Base-by-base conservation (phyloP, 1,284 basidiomycete genomes). In the Mycena citricolor region DNA sequence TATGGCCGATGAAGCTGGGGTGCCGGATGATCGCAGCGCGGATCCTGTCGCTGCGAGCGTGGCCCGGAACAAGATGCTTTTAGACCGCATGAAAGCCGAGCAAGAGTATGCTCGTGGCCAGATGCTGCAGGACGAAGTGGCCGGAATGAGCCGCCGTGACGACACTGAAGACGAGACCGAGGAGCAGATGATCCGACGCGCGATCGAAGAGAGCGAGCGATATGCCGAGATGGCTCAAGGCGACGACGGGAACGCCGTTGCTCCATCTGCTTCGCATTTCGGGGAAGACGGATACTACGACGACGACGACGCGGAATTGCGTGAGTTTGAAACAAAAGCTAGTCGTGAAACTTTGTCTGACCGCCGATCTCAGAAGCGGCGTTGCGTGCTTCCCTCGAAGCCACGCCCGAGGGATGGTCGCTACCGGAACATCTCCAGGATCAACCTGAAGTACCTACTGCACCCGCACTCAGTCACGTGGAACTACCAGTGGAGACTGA, bases 271-370 rank as follows among this genome's bases (percentile, higher is more conserved):
- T 22, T 24, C 29, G 12, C 8, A 43, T 54, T 35, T 49, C 57
- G 39, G 50, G 51, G 40, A 49, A 52, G 58, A 65, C 35, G 59
- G 76, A 37, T 77, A 82, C 28, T 89, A 92, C 54, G 90, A 93
- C 54, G 89, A 94, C 54, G 91, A 94, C 54, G 91, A 95, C 55
- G 81, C 76, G 25, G 86, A 90, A 57, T 67, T 94, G 26, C 87
- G 51, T 49, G 11, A 39, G 46, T 14, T 11, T 14, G 21, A 1
- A 2, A 26, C 12, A 19, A 21, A n/a, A 13, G 14, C 28, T n/a
- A 7, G 36, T 13, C 22, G 7, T 5, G 20, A 21, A 13, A 10
- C 4, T 29, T 20, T 38, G 1, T 40, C 39, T 40, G 10, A 5
- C 24, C n/a, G n/a, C n/a, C n/a, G n/a, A n/a, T n/a, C n/a, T n/a